Percentiles rank a stretch among this genome's conserved stretches.
Evolutionary conservation across 2,329 filamentous ascomycete species (phyloP).

Genomic region (Stagonosporopsis rhizophila): DNA sequence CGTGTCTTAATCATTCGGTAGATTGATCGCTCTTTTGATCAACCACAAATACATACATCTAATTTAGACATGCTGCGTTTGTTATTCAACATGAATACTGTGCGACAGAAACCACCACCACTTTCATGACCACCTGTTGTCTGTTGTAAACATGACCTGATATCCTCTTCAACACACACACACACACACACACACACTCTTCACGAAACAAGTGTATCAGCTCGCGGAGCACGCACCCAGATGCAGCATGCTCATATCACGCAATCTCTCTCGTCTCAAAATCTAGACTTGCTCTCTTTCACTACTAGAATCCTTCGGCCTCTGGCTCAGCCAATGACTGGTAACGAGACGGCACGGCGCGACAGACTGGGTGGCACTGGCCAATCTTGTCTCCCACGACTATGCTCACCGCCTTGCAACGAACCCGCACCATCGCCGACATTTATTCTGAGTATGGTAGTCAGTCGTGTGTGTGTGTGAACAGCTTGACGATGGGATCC

Average conservation of each 20-base stretch:
- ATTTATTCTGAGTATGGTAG: too few relatives aligned
- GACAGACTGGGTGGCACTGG: constrained; percentile 2
- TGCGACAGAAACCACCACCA: constrained; percentile 2
- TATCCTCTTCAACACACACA: too few relatives aligned
- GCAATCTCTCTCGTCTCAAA: constrained; percentile 7
- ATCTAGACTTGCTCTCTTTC: constrained; percentile 12
- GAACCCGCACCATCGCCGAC: background rate
- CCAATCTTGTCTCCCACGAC: background rate
- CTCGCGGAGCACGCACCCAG: constrained; percentile 10
- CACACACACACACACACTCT: background rate
- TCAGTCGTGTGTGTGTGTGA: too few relatives aligned
- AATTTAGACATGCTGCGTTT: constrained; percentile 6
- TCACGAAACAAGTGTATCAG: background rate
- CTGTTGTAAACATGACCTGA: constrained; percentile 1
- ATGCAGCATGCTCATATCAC: constrained; percentile 10
- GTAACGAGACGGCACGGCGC: constrained; percentile 19
- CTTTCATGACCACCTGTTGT: background rate
- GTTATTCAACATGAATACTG: background rate
- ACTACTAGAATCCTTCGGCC: constrained; percentile 3
- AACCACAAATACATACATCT: constrained; percentile 8
- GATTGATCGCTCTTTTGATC: constrained; percentile 8
- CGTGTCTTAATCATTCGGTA: constrained; percentile 15
- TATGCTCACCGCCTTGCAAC: background rate
- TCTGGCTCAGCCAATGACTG: constrained; percentile 8
- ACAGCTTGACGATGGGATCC: constrained; percentile 18